phyloP scores from a whole-genome alignment of 208 protist species.

The Strigomonas culicis region DNA sequence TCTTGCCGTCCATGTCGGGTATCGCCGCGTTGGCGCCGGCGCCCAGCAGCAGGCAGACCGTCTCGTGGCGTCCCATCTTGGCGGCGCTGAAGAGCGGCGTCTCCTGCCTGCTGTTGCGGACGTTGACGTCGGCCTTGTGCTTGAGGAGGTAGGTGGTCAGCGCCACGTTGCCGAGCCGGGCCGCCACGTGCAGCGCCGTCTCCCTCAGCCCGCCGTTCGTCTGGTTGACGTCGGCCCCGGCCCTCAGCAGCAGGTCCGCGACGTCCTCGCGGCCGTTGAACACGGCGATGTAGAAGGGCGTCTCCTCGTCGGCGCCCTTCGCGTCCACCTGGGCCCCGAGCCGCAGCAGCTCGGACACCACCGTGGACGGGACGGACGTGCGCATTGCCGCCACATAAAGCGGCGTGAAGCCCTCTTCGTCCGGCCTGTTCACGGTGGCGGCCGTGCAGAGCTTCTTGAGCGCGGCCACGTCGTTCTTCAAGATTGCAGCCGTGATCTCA shows the following conservation, averaged over 20 bases:
- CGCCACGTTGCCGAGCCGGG: slow-evolving; percentile 42
- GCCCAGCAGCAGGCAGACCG: slow-evolving; percentile 62
- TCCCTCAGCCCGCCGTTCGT: slow-evolving; percentile 55
- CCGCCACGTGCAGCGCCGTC: slow-evolving; percentile 69
- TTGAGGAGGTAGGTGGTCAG: slow-evolving; percentile 46
- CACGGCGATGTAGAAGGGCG: slow-evolving; percentile 79
- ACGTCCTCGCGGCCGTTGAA: slow-evolving; percentile 70
- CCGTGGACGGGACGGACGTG: slow-evolving; percentile 27
- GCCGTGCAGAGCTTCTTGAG: slow-evolving; percentile 16
- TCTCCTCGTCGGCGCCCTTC: slow-evolving; percentile 57
- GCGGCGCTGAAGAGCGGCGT: slow-evolving; percentile 79
- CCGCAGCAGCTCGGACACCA: slow-evolving; percentile 45
- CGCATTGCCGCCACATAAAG: slow-evolving; percentile 89
- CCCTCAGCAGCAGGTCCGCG: slow-evolving; percentile 47
- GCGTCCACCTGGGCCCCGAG: slow-evolving; percentile 62
- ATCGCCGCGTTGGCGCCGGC: slow-evolving; percentile 53
- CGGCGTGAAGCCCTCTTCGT: slow-evolving; percentile 64
- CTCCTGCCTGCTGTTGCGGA: slow-evolving; percentile 56
- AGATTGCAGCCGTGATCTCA: slow-evolving; percentile 18
- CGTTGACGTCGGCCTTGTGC: slow-evolving; percentile 58
- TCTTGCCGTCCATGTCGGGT: slow-evolving; percentile 73
- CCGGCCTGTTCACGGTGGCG: slow-evolving; percentile 22
- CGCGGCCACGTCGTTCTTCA: slow-evolving; percentile 24
- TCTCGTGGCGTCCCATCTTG: slow-evolving; percentile 53
- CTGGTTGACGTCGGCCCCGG: slow-evolving; percentile 56